These are phyloP conservation scores for Lecanoromycetidae sp. DNA, from an alignment of 2,329 filamentous ascomycete species.

Conservation along the genomic window DNA sequence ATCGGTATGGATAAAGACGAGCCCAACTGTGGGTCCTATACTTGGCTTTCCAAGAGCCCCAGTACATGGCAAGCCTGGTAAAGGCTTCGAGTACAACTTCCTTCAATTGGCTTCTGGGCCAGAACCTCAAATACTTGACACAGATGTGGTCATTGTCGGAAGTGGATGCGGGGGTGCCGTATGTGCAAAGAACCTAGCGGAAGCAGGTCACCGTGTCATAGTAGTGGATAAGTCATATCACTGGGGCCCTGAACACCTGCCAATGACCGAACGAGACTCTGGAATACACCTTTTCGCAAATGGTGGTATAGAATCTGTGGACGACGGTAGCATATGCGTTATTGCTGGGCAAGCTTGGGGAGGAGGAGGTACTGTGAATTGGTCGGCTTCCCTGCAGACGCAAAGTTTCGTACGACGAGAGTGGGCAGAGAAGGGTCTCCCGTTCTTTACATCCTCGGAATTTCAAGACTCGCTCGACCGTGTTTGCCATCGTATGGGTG, in stretches of 20 bases:
- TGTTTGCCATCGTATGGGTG: conserved; percentile 69
- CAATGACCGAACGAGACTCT: conserved; percentile 55
- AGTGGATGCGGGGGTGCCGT: conserved; percentile 80
- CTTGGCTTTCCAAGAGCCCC: conserved; percentile 45
- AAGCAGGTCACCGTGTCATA: conserved; percentile 61
- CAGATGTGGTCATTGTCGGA: conserved; percentile 75
- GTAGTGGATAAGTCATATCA: conserved; percentile 77
- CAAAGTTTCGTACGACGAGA: conserved; percentile 67
- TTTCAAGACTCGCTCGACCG: conserved; percentile 71
- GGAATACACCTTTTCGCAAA: conserved; percentile 57
- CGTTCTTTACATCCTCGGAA: conserved; percentile 59
- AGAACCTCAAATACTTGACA: conserved; percentile 50
- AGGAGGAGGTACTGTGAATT: conserved; percentile 80
- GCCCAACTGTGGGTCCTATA: conserved; percentile 37
- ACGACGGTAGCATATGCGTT: conserved; percentile 48
- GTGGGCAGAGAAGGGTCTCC: conserved; percentile 60
- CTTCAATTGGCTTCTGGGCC: conserved; percentile 43
- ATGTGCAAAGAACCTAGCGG: conserved; percentile 65
- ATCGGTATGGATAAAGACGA: conserved; percentile 41
- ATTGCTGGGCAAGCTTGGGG: conserved; percentile 65
- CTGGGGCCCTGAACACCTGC: conserved; percentile 58
- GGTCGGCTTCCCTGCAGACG: conserved; percentile 57
- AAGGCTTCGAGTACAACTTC: conserved; percentile 45
- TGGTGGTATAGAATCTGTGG: conserved; percentile 44
- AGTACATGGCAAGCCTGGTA: conserved; percentile 38